These are phyloP conservation scores for Podospora tetraspora DNA, from an alignment of 495 filamentous ascomycete genomes.

Conservation along the genomic window DNA sequence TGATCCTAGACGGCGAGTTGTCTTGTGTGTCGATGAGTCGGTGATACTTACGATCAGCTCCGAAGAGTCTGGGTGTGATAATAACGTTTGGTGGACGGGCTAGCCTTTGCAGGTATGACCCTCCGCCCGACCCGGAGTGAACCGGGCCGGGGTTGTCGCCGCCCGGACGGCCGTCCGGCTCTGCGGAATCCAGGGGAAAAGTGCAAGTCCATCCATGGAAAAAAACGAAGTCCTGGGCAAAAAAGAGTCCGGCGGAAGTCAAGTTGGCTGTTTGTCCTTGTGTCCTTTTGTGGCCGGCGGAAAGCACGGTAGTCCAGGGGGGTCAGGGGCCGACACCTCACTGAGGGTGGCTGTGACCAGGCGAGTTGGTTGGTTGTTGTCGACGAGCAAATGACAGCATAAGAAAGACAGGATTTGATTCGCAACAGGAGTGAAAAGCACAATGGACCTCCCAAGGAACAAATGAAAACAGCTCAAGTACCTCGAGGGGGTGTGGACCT, in stretches of 20 bases:
- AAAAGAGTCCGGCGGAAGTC: constrained; percentile 3
- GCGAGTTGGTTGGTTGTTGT: not conserved
- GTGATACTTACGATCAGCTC: constrained; percentile 21
- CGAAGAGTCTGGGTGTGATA: constrained; percentile 6
- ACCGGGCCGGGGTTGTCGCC: not conserved
- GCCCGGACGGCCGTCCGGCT: constrained; percentile 11
- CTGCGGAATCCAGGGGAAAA: not conserved
- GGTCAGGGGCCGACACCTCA: constrained; percentile 16
- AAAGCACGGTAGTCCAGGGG: not conserved
- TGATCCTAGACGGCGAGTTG: constrained; percentile 12
- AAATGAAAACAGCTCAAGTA: constrained; percentile 38
- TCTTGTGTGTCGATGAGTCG: constrained; percentile 6
- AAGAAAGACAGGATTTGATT: constrained; percentile 26
- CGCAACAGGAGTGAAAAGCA: constrained; percentile 29
- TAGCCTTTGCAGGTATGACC: constrained; percentile 5
- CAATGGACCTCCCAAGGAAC: constrained; percentile 31
- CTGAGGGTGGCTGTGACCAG: constrained; percentile 16
- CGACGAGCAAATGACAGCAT: constrained; percentile 6
- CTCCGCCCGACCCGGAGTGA: constrained; percentile 3
- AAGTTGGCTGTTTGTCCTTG: constrained; percentile 4
- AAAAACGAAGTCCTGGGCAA: not conserved
- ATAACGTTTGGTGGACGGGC: constrained; percentile 7
- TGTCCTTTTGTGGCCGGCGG: not conserved
- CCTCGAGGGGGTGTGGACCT: constrained; percentile 51
- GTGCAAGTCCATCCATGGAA: not conserved